Conservation (phyloP, 2,329 filamentous ascomycete species). For the Talaromyces piceae region DNA sequence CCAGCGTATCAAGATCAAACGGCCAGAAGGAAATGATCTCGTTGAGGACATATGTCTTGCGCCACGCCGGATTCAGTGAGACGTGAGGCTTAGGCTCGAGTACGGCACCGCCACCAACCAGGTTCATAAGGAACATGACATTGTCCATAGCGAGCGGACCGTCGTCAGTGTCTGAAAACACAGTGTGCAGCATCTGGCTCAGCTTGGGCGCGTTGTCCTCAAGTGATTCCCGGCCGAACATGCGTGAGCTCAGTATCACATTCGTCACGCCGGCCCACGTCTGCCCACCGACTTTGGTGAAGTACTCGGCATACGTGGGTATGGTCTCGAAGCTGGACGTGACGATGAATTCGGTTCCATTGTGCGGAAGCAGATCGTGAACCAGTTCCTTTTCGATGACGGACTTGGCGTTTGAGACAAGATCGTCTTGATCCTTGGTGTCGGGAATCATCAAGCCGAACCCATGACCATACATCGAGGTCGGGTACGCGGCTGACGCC, state of each 20-base stretch:
- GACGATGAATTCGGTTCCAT: neutral
- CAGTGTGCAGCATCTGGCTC: constrained; percentile 29
- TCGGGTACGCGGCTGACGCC: neutral
- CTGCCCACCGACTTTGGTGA: neutral
- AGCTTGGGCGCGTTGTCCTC: constrained; percentile 18
- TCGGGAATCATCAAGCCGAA: neutral
- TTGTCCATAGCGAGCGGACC: constrained; percentile 24
- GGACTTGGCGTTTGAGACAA: neutral
- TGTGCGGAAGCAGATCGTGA: neutral
- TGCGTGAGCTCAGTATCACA: neutral
- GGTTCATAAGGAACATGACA: constrained; percentile 26
- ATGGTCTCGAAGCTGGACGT: neutral
- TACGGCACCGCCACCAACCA: constrained; percentile 30
- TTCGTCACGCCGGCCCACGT: neutral
- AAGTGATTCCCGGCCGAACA: constrained; percentile 1
- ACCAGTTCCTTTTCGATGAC: neutral
- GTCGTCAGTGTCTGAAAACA: constrained; percentile 19
- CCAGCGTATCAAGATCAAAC: constrained; percentile 30
- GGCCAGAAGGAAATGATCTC: constrained; percentile 28
- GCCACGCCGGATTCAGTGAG: constrained; percentile 34
- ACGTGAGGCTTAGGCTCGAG: constrained; percentile 19
- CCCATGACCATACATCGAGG: neutral
- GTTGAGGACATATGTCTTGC: constrained; percentile 23
- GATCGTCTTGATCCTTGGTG: neutral
- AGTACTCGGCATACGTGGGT: neutral